Conservation (phyloP, 202 grass and related monocot species). For the Zizania palustris region DNA sequence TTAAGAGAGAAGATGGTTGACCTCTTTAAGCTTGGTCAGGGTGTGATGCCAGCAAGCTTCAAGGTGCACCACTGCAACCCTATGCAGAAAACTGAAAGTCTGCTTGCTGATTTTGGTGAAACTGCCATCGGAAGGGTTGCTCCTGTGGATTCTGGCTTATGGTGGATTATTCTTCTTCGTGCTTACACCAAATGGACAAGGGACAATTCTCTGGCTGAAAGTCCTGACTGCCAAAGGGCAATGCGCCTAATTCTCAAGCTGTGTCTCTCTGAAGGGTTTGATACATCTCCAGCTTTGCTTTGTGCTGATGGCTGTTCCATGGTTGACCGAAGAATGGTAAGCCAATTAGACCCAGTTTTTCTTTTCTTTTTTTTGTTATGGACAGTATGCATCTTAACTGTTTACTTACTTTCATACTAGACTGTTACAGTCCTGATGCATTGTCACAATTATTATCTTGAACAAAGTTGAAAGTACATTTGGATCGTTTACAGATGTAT, state of each 20-base stretch:
- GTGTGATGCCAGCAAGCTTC: conserved; percentile 88
- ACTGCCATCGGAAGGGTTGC: conserved; percentile 86
- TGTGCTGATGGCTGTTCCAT: conserved; percentile 89
- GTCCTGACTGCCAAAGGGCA: conserved; percentile 63
- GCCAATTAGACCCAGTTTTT: conserved; percentile 21
- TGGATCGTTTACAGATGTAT: background rate
- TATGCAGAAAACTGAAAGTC: conserved; percentile 47
- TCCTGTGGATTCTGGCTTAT: conserved; percentile 87
- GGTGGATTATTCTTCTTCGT: conserved; percentile 89
- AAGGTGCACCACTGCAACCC: conserved; percentile 63
- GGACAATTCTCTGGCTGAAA: conserved; percentile 61
- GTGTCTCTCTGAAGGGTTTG: conserved; percentile 87
- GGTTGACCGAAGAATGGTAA: conserved; percentile 92
- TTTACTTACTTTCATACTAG: conserved; percentile 18
- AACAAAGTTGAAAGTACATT: conserved; percentile 25
- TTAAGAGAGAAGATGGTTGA: conserved; percentile 75
- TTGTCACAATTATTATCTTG: conserved; percentile 13
- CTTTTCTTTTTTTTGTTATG: conserved; percentile 13
- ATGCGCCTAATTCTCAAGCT: conserved; percentile 79
- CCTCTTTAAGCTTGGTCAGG: conserved; percentile 83
- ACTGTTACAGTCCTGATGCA: conserved; percentile 7
- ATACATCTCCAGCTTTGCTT: conserved; percentile 86
- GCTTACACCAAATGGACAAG: conserved; percentile 72
- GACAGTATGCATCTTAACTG: conserved; percentile 2
- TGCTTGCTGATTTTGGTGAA: conserved; percentile 90